phyloP scores from a whole-genome alignment of 768 basidiomycete species.

The Astraeus odoratus region DNA sequence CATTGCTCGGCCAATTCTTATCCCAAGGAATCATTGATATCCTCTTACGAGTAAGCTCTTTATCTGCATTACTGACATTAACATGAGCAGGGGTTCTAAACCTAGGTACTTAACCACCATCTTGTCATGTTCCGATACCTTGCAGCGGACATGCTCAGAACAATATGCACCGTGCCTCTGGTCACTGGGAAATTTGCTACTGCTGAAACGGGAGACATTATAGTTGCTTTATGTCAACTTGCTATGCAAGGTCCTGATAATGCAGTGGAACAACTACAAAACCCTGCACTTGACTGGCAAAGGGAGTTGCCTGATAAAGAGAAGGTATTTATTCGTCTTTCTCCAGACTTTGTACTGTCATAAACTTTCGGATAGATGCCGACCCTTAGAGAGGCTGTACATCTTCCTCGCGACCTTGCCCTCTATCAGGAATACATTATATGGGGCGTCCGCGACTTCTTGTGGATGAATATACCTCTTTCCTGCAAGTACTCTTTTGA shows the following conservation, averaged over 20 bases:
- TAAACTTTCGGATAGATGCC: constrained; percentile 7
- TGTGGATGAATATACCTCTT: constrained; percentile 8
- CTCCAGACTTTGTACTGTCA: background rate
- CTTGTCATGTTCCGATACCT: constrained; percentile 19
- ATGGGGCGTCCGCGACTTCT: constrained; percentile 8
- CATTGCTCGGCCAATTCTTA: constrained; percentile 19
- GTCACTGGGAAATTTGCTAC: constrained; percentile 16
- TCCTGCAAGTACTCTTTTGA: constrained; percentile 11
- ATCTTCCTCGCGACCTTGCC: constrained; percentile 23
- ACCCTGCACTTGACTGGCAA: constrained; percentile 7
- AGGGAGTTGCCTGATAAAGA: constrained; percentile 6
- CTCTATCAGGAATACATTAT: constrained; percentile 15
- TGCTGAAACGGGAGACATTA: constrained; percentile 17
- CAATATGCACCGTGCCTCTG: constrained; percentile 16
- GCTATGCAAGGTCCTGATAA: constrained; percentile 20
- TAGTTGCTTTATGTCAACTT: constrained; percentile 19
- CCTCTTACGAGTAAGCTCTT: constrained; percentile 15
- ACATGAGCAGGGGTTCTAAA: background rate
- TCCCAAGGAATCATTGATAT: constrained; percentile 15
- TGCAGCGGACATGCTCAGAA: constrained; percentile 13
- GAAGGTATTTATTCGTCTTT: background rate
- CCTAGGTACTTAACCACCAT: constrained; percentile 17
- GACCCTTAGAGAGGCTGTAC: constrained; percentile 8
- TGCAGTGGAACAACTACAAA: constrained; percentile 12
- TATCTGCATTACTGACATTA: background rate